Base-by-base conservation (phyloP, 1,284 basidiomycete species). In the Xerocomus amazonicus region DNA sequence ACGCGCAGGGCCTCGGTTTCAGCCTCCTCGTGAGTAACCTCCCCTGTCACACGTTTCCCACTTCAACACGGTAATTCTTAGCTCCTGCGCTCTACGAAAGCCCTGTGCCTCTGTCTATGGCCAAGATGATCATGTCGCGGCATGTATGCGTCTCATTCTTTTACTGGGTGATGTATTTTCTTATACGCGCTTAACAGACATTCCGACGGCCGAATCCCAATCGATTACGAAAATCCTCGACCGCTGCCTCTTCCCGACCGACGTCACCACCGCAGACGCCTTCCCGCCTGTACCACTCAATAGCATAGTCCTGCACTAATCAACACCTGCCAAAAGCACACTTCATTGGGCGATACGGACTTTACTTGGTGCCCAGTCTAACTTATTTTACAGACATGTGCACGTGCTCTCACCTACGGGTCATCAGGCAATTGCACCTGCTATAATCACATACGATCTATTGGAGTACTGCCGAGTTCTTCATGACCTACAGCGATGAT, bases 61-160 rank as follows among this genome's bases (percentile, higher is more conserved):
- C 45, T 27, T 45, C 42, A 49, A 39, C 48, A n/a, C 35, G 6
- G 16, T 27, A 3, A 35, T 41, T 26, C 4, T 19, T 23, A 68
- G 63, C 65, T 13, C 63, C 63, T 13, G 67, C 65, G 0, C 53
- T 69, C 12, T 66, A 69, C 29, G 64, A 66, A 48, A 69, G n/a
- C 55, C 66, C 60, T 31, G 52, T 68, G 37, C 63, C 63, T 31
- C 45, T 69, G 34, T 66, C 63, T 6, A 69, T 69, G 67, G 63
- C 63, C 45, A 66, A 66, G 52, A 55, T 66, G 19, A 66, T 66
- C 53, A 66, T 66, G 63, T 68, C 63, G 34, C 63, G 63, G 46
- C 63, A 65, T 49, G 63, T 65, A 50, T 37, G 67, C 36, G 5
- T 19, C 37, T n/a, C n/a, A 19, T 33, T 47, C 31, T 16, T 9